Evolutionary conservation across 495 filamentous ascomycete species (phyloP).

Genomic region (Penicillium parvum): DNA sequence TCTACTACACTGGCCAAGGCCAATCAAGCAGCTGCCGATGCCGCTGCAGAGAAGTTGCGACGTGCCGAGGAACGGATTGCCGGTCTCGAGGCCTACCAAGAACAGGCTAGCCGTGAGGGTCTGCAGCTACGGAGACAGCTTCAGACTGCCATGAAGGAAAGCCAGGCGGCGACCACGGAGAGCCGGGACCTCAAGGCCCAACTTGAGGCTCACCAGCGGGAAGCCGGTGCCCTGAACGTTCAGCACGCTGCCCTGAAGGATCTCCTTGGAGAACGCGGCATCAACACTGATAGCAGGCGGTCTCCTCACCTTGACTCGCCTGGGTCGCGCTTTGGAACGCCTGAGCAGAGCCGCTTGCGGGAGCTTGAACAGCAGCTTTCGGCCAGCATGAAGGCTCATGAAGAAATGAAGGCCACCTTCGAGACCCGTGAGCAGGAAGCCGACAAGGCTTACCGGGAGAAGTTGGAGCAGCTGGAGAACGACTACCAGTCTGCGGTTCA

Average conservation of each 20-base stretch:
- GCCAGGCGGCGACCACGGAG: conserved; percentile 66
- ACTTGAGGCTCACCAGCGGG: conserved; percentile 76
- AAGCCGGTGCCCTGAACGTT: conserved; percentile 83
- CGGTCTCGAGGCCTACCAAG: conserved; percentile 92
- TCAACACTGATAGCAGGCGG: conserved; percentile 56
- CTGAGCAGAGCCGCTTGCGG: conserved; percentile 73
- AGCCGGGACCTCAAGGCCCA: conserved; percentile 75
- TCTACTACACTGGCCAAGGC: conserved; percentile 77
- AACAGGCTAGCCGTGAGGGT: conserved; percentile 90
- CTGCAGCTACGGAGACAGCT: conserved; percentile 84
- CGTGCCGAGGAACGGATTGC: conserved; percentile 94
- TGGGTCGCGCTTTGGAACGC: conserved; percentile 70
- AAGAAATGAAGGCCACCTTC: conserved; percentile 71
- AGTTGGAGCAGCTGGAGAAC: conserved; percentile 85
- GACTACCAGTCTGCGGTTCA: conserved; percentile 99
- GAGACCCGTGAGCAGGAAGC: conserved; percentile 79
- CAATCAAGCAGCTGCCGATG: conserved; percentile 87
- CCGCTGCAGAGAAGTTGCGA: conserved; percentile 80
- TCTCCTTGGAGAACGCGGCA: conserved; percentile 80
- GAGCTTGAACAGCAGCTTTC: conserved; percentile 91
- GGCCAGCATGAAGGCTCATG: conserved; percentile 69
- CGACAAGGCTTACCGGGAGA: conserved; percentile 80
- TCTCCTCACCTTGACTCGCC: conserved; percentile 60
- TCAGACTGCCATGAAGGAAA: conserved; percentile 74
- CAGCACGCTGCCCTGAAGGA: conserved; percentile 91